Evolutionary conservation across 768 basidiomycete species (phyloP).

Genomic region (Mycena capillaripes): DNA sequence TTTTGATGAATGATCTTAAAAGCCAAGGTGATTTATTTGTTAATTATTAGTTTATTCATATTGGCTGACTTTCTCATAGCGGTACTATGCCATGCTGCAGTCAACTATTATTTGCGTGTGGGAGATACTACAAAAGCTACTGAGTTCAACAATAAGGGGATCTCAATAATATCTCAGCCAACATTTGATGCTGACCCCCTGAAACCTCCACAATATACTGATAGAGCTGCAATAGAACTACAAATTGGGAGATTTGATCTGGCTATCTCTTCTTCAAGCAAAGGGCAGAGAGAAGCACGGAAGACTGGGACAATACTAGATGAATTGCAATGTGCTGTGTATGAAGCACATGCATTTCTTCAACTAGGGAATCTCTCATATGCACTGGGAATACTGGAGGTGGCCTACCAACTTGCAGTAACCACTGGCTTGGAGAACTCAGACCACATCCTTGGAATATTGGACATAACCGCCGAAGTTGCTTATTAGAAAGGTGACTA

Average conservation of each 20-base stretch:
- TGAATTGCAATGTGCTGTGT: background rate
- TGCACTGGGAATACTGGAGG: background rate
- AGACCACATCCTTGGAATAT: background rate
- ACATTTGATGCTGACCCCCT: background rate
- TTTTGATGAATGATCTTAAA: background rate
- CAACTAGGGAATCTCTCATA: background rate
- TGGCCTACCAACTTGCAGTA: background rate
- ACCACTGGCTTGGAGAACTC: background rate
- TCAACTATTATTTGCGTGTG: background rate
- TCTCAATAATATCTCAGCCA: background rate
- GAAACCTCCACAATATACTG: background rate
- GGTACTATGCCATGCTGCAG: background rate
- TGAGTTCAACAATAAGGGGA: background rate
- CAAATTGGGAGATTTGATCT: background rate
- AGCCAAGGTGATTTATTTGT: background rate
- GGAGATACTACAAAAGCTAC: background rate
- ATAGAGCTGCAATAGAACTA: background rate
- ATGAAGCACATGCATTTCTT: background rate
- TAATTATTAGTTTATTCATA: background rate
- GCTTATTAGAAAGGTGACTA: background rate
- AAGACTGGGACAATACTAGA: background rate
- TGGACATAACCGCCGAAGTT: background rate
- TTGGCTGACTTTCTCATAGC: background rate
- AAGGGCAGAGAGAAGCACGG: background rate
- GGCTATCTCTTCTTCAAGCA: background rate